Base-by-base conservation (phyloP, 352 stramenopile genomes). In the Phytophthora fragariaefolia region DNA sequence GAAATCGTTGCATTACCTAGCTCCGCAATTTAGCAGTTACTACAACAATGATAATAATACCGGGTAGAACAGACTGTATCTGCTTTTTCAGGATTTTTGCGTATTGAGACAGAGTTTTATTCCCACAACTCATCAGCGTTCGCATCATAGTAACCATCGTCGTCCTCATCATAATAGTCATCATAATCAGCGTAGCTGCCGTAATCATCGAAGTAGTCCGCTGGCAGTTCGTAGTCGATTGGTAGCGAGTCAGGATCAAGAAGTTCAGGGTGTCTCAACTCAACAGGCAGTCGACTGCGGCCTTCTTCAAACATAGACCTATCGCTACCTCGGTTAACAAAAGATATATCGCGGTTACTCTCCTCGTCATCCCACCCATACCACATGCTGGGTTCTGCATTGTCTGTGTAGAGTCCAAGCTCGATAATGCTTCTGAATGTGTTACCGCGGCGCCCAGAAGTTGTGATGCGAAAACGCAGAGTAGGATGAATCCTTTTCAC, bases 301-400 rank as follows among this genome's bases (percentile, higher is more conserved):
- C 42, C 43, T 46, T 59, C 27, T 47, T 63, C 55, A 30, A 51
- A 53, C 4, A 38, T 40, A 10, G 40, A 49, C 27, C 42, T 27
- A 1, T 36, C 8, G 17, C 43, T 46, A 6, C 52, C 51, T 8
- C 70, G 69, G 30, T 72, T 73, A 23, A 68, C 63, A 34, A 82
- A 79, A 2, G 70, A 65, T 26, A 66, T 23, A 23, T 62, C 52
- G 23, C 57, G 61, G 47, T 78, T 58, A 0, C 46, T 66, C 46
- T 79, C 45, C 18, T 79, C 68, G 17, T 74, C 60, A 10, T 82
- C 69, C 72, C 75, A 85, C 12, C 70, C 77, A 47, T 80, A 76
- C 74, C 73, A 85, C 7, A 53, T 23, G 42, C 66, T 82, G 8
- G 65, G 74, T 17, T 79, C 66, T 20, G 60, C 57, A 9, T 66